A percentile compares a stretch with the other conserved stretches of the same genome.
phyloP scores from a whole-genome alignment of 306 rosid species.

The Cicer pinnatifidum region DNA sequence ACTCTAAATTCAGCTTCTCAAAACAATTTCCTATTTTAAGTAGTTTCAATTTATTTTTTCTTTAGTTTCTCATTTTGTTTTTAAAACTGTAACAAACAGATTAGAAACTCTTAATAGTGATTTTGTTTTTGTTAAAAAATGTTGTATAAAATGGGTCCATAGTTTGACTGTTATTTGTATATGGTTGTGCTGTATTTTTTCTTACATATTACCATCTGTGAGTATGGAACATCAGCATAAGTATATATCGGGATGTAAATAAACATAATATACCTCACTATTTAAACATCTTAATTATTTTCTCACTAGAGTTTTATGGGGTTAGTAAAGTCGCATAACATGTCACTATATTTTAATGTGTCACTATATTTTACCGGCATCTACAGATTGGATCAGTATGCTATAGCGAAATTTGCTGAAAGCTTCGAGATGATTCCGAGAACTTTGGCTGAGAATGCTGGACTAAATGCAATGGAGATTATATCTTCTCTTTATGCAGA shows the following conservation, averaged over 20 bases:
- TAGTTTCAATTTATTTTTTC: too few species aligned
- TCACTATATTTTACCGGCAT: conserved; percentile 16
- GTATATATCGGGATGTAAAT: not conserved
- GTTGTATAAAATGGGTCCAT: not conserved
- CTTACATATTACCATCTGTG: not conserved
- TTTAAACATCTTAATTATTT: not conserved
- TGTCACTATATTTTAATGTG: not conserved
- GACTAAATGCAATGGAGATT: conserved; percentile 92
- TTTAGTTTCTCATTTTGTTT: too few species aligned
- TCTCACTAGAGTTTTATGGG: not conserved
- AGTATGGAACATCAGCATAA: not conserved
- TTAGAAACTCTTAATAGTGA: too few species aligned
- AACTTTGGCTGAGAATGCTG: conserved; percentile 96
- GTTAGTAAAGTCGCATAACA: not conserved
- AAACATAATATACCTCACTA: not conserved
- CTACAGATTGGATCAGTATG: conserved; percentile 97
- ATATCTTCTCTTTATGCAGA: conserved; percentile 94
- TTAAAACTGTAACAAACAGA: too few species aligned
- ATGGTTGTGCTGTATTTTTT: conserved; percentile 2
- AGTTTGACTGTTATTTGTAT: not conserved
- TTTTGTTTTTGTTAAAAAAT: too few species aligned
- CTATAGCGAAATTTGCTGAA: conserved; percentile 93
- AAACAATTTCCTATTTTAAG: too few species aligned
- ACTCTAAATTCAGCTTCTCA: too few species aligned
- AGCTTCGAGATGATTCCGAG: conserved; percentile 93